These are phyloP conservation scores for Exidia glandulosa DNA, from an alignment of 768 basidiomycete genomes.

Conservation along the genomic window DNA sequence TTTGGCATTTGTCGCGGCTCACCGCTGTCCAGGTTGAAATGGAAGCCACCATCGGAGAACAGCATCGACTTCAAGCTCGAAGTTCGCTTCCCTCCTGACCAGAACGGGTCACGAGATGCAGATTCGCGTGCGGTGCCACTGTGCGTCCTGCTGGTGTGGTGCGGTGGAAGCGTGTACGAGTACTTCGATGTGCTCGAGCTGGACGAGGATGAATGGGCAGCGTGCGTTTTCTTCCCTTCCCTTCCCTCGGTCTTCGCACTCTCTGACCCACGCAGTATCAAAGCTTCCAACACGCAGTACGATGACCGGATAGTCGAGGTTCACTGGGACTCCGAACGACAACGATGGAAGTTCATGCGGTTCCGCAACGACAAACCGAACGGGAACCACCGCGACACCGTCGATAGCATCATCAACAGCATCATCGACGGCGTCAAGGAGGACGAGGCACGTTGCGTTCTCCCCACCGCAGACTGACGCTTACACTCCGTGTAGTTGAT, in stretches of 20 bases:
- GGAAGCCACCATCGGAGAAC: slow-evolving; percentile 98
- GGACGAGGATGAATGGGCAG: slow-evolving; percentile 87
- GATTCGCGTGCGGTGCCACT: slow-evolving; percentile 79
- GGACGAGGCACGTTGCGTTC: slow-evolving; percentile 52
- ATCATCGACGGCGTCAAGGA: slow-evolving; percentile 91
- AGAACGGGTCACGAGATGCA: slow-evolving; percentile 45
- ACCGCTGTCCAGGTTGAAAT: slow-evolving; percentile 64
- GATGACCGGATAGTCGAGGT: slow-evolving; percentile 95
- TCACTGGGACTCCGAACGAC: slow-evolving; percentile 57
- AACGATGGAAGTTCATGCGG: slow-evolving; percentile 82
- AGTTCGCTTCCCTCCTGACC: slow-evolving; percentile 75
- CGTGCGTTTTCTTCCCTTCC: slow-evolving; percentile 35
- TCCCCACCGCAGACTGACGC: slow-evolving; percentile 51
- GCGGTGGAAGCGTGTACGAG: slow-evolving; percentile 63
- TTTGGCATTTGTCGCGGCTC: neutral
- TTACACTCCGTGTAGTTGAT: slow-evolving; percentile 50
- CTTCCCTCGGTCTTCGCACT: neutral
- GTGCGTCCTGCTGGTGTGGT: slow-evolving; percentile 76
- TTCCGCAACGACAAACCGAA: slow-evolving; percentile 90
- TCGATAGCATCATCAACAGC: slow-evolving; percentile 80
- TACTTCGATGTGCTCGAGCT: slow-evolving; percentile 79
- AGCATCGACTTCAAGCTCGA: slow-evolving; percentile 96
- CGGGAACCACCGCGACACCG: slow-evolving; percentile 78
- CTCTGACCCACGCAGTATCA: slow-evolving; percentile 73
- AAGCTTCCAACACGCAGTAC: slow-evolving; percentile 69